Evolutionary conservation across 139 green algal species (phyloP).

Genomic region (Trebouxia sp.): DNA sequence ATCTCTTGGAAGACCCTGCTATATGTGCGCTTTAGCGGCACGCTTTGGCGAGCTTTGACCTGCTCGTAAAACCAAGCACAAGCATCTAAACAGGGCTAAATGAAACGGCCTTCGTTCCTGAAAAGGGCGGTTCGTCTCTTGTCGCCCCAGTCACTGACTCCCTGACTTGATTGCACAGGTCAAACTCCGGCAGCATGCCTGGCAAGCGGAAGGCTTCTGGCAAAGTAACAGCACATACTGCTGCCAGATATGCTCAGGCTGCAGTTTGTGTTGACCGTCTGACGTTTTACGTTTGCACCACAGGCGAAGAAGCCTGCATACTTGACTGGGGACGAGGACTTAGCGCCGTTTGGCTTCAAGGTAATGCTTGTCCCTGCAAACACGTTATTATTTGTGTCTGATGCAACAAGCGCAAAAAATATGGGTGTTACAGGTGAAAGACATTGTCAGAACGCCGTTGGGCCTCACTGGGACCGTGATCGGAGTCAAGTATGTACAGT

Average conservation of each 20-base stretch:
- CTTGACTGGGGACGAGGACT: slow-evolving; percentile 5
- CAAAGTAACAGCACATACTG: not conserved
- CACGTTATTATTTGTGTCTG: not conserved
- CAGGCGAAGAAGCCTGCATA: slow-evolving; percentile 23
- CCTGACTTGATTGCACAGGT: no score
- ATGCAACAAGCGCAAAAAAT: not conserved
- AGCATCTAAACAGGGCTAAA: slow-evolving; percentile 25
- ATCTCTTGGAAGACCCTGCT: no score
- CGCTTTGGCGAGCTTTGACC: not conserved
- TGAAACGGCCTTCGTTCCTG: no score
- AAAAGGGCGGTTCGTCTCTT: no score
- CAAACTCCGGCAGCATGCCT: not conserved
- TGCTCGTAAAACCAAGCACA: not conserved
- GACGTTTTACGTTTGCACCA: not conserved
- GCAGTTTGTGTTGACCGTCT: no score
- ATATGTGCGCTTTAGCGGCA: no score
- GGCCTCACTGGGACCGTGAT: slow-evolving; percentile 8
- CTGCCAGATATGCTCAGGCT: no score
- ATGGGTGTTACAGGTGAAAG: not conserved
- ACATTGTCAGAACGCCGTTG: slow-evolving; percentile 17
- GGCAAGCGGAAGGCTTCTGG: not conserved
- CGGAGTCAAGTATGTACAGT: slow-evolving; percentile 18
- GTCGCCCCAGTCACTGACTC: not conserved
- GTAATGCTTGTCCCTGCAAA: not conserved
- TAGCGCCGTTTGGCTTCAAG: slow-evolving; percentile 28